A percentile compares a stretch with the other conserved stretches of the same genome.
phyloP scores from a whole-genome alignment of 192 early-diverging fungal genomes.

The Anaeromyces robustus region DNA sequence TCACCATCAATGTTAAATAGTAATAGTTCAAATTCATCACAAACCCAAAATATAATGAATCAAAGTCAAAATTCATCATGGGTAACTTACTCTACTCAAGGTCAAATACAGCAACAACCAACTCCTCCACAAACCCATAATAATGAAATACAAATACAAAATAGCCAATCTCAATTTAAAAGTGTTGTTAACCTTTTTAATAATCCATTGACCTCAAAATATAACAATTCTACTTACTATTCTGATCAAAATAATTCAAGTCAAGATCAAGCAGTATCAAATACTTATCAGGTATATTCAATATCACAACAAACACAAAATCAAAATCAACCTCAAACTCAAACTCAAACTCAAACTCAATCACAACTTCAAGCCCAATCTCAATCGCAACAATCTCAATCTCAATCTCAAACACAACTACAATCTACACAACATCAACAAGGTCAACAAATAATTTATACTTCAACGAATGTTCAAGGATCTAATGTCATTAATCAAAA shows the following conservation, averaged over 20 bases:
- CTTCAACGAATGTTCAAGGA: background rate
- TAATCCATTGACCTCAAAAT: no score
- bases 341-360: background rate
- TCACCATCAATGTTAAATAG: background rate
- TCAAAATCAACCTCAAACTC: no score
- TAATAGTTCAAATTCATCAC: no score
- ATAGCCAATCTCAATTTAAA: no score
- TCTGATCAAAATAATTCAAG: background rate
- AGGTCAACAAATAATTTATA: background rate
- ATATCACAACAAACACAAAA: no score
- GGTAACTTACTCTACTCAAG: background rate
- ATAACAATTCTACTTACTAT: no score
- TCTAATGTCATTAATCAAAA: no score
- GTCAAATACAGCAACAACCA: background rate
- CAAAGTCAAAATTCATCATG: background rate
- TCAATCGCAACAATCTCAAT: background rate
- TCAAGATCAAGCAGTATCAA: no score
- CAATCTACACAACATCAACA: background rate
- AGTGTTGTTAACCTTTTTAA: no score
- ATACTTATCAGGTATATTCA: no score
- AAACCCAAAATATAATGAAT: background rate
- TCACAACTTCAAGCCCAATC: background rate
- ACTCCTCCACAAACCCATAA: background rate
- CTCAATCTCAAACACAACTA: no score
- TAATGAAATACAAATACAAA: no score